Percentiles rank a stretch among this genome's conserved stretches.
Evolutionary conservation across 345 rosid genomes (phyloP).

Genomic region (Eucalyptus microcorys): DNA sequence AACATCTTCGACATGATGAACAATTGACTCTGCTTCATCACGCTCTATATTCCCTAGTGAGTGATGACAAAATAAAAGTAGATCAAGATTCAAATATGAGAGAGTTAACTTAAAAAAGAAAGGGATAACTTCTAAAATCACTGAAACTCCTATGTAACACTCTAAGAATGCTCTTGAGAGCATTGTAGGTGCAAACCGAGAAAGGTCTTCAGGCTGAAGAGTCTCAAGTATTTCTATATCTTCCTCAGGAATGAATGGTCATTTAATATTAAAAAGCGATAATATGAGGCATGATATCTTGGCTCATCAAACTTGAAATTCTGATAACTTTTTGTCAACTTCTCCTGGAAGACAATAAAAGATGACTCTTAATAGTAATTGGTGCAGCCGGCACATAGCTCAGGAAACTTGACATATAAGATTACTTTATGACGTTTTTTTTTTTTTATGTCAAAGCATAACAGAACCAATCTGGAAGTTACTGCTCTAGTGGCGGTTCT

Average conservation of each 20-base stretch:
- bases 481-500: neutral
- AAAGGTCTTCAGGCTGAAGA: slow-evolving; percentile 52
- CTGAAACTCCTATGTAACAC: slow-evolving; percentile 63
- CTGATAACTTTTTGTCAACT: slow-evolving; percentile 47
- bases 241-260: slow-evolving; percentile 56
- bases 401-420: neutral
- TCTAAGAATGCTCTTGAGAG: slow-evolving; percentile 65
- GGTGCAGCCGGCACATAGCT: neutral
- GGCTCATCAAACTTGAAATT: slow-evolving; percentile 75
- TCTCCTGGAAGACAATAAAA: slow-evolving; percentile 34
- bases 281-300: slow-evolving; percentile 57
- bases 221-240: slow-evolving; percentile 41
- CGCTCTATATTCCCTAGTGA: slow-evolving; percentile 56
- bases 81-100: neutral
- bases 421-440: neutral
- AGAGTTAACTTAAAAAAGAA: neutral
- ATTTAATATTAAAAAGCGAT: slow-evolving; percentile 44
- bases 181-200: slow-evolving; percentile 50
- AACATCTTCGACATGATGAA: slow-evolving; percentile 40
- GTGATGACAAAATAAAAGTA: neutral
- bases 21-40: slow-evolving; percentile 54
- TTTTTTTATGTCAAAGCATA: neutral
- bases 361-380: neutral
- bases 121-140: neutral
- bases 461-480: neutral